Conservation (phyloP, 2,329 filamentous ascomycete species). For the Pseudopyricularia javanii region DNA sequence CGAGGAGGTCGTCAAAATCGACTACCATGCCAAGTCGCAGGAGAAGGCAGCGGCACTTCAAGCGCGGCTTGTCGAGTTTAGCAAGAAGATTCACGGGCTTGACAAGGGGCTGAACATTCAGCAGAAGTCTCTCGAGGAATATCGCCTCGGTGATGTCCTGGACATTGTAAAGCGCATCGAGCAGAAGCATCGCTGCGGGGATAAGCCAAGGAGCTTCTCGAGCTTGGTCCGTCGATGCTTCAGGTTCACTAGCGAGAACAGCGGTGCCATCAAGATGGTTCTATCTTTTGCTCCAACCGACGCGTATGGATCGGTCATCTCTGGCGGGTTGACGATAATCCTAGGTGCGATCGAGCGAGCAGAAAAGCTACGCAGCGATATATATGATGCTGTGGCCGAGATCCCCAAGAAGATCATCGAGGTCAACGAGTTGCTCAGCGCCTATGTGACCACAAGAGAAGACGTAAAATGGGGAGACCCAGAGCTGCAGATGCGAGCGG, state of each 20-base stretch:
- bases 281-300: background rate
- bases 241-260: background rate
- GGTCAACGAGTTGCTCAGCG: background rate
- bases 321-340: background rate
- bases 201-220: background rate
- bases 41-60: background rate
- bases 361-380: background rate
- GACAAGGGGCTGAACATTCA: background rate
- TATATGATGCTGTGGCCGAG: background rate
- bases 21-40: background rate
- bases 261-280: background rate
- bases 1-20: background rate
- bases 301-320: background rate
- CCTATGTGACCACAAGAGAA: background rate
- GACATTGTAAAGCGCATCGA: background rate
- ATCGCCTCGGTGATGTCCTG: background rate
- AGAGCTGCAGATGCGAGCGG: background rate
- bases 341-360: background rate
- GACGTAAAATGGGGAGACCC: background rate
- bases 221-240: background rate
- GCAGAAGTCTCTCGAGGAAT: background rate
- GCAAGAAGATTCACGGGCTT: background rate
- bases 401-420: background rate
- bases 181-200: background rate
- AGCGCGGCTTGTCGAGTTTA: background rate